These are phyloP conservation scores for rapeseed (Brassica napus) DNA, from an alignment of 345 rosid species.

Conservation along the genomic window DNA sequence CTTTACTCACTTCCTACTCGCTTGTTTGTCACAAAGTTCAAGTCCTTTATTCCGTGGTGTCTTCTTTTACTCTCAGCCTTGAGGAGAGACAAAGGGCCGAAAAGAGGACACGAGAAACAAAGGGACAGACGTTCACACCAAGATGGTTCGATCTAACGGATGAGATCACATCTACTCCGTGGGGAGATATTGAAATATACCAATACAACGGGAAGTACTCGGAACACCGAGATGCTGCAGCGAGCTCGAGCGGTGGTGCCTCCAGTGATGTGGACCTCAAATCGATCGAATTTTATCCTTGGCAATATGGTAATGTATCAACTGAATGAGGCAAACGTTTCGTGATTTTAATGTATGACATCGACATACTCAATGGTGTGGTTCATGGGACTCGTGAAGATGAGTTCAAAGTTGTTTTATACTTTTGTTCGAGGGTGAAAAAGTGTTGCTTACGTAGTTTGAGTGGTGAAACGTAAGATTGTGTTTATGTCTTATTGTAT, in stretches of 20 bases:
- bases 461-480: background rate
- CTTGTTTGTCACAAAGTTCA: background rate
- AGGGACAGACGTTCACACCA: slow-evolving; percentile 57
- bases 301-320: slow-evolving; percentile 65
- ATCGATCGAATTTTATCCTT: slow-evolving; percentile 65
- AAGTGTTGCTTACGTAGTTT: background rate
- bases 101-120: slow-evolving; percentile 62
- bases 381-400: slow-evolving; percentile 7
- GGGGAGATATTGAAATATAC: slow-evolving; percentile 75
- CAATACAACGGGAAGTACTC: slow-evolving; percentile 63
- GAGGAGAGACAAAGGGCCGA: slow-evolving; percentile 83
- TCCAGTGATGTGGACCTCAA: slow-evolving; percentile 39
- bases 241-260: slow-evolving; percentile 45
- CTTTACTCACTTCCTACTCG: background rate
- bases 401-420: slow-evolving; percentile 24
- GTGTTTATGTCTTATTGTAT: background rate
- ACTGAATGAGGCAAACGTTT: slow-evolving; percentile 49
- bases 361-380: slow-evolving; percentile 15
- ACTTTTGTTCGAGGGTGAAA: slow-evolving; percentile 13
- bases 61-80: slow-evolving; percentile 45
- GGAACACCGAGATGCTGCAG: slow-evolving; percentile 51
- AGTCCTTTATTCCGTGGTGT: background rate
- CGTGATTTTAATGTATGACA: background rate
- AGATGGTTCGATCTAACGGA: slow-evolving; percentile 72
- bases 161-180: slow-evolving; percentile 61